A percentile compares a stretch with the other conserved stretches of the same genome.
Conservation (phyloP, 2,329 filamentous ascomycete genomes). For the Microdochium paspali region DNA sequence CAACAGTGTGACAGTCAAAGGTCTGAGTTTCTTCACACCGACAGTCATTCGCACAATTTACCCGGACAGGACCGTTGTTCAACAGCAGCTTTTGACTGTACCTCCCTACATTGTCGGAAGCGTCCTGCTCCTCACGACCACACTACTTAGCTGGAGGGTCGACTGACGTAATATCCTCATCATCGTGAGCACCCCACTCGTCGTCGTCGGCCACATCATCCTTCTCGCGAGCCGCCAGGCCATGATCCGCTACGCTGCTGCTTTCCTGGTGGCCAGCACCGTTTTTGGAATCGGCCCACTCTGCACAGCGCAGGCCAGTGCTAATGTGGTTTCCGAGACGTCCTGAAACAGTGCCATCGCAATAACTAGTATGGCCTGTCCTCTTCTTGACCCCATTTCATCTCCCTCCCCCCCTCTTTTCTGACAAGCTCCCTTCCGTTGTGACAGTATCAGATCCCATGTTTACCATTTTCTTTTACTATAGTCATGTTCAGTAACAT, state of each 20-base stretch:
- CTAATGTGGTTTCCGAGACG: too few species aligned
- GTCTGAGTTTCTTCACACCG: slow-evolving; percentile 55
- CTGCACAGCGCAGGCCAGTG: too few species aligned
- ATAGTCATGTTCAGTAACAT: too few species aligned
- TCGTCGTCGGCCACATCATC: slow-evolving; percentile 57
- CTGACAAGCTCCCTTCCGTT: too few species aligned
- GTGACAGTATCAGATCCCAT: too few species aligned
- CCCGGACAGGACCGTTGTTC: slow-evolving; percentile 42
- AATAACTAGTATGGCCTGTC: too few species aligned
- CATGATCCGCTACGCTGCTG: slow-evolving; percentile 50
- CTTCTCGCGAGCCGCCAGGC: slow-evolving; percentile 42
- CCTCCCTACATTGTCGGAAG: slow-evolving; percentile 55
- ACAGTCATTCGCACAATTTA: slow-evolving; percentile 59
- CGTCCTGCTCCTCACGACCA: slow-evolving; percentile 45
- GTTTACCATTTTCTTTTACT: too few species aligned
- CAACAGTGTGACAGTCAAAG: slow-evolving; percentile 59
- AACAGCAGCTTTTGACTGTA: slow-evolving; percentile 55
- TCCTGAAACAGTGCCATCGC: too few species aligned
- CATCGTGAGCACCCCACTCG: too few species aligned
- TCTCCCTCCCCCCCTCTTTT: too few species aligned
- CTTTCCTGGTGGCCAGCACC: slow-evolving; percentile 51
- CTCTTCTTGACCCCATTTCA: too few species aligned
- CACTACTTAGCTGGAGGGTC: slow-evolving; percentile 46
- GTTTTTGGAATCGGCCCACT: slow-evolving; percentile 52
- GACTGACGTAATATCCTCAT: slow-evolving; percentile 45